Percentiles rank a stretch among this genome's conserved stretches.
Conservation (phyloP, 2,329 filamentous ascomycete species). For the Trichoderma sp. region DNA sequence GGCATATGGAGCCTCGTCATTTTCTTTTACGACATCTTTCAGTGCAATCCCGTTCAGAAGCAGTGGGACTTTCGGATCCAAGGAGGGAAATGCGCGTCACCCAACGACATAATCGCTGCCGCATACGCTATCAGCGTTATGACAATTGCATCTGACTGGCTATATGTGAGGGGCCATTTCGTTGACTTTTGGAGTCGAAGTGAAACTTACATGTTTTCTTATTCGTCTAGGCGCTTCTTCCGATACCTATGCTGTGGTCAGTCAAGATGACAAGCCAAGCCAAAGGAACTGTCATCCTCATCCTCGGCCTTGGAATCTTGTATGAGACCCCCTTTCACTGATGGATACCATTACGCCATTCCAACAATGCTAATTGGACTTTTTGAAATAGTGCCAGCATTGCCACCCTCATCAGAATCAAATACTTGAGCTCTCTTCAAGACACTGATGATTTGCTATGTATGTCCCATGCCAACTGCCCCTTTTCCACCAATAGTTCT, state of each 20-base stretch:
- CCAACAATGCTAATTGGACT: conserved; percentile 17
- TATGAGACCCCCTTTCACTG: conserved; percentile 25
- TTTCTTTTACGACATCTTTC: conserved; percentile 52
- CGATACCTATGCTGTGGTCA: conserved; percentile 53
- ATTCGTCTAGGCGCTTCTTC: conserved; percentile 42
- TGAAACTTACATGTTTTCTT: not conserved
- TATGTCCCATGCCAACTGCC: conserved; percentile 31
- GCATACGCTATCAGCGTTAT: conserved; percentile 52
- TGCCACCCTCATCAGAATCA: conserved; percentile 52
- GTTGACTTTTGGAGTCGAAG: not conserved
- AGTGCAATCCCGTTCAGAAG: conserved; percentile 48
- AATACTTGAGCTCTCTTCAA: conserved; percentile 45
- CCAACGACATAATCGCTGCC: conserved; percentile 43
- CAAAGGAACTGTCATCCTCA: conserved; percentile 49
- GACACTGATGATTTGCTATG: conserved; percentile 47
- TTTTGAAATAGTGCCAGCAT: conserved; percentile 44
- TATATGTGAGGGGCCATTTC: conserved; percentile 40
- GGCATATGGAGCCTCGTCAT: conserved; percentile 45
- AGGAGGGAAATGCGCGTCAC: conserved; percentile 41
- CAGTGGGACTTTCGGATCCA: conserved; percentile 53
- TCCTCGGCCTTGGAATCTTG: conserved; percentile 51
- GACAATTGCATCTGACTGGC: conserved; percentile 53
- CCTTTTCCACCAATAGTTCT: conserved; percentile 3
- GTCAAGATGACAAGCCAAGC: conserved; percentile 52
- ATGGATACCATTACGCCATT: not conserved